A percentile compares a stretch with the other conserved stretches of the same genome.
These are phyloP conservation scores for Hymenoscyphus fraxineus DNA, from an alignment of 2,329 filamentous ascomycete species.

Conservation along the genomic window DNA sequence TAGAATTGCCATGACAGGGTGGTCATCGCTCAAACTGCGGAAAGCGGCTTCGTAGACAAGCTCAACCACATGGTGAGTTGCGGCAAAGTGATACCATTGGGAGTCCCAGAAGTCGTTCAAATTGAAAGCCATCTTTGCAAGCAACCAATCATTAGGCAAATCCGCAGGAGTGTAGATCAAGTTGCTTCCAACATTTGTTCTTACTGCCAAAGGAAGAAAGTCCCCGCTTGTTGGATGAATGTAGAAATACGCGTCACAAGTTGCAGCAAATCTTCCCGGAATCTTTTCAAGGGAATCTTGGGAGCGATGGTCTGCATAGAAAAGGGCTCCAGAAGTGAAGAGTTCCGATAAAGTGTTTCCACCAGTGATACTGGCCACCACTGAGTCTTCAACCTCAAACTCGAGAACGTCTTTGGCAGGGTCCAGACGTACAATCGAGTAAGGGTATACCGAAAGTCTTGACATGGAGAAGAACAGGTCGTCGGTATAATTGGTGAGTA, in stretches of 20 bases:
- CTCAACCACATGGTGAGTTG: conserved; percentile 43
- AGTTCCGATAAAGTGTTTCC: conserved; percentile 34
- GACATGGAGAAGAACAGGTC: conserved; percentile 48
- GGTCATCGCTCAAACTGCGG: conserved; percentile 43
- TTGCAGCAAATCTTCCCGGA: conserved; percentile 37
- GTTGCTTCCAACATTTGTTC: conserved; percentile 41
- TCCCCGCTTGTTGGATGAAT: conserved; percentile 39
- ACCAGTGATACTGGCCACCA: conserved; percentile 34
- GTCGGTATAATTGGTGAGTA: conserved; percentile 43
- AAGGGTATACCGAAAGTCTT: conserved; percentile 42
- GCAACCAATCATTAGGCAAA: conserved; percentile 43
- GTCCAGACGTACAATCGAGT: conserved; percentile 36
- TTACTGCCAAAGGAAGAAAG: conserved; percentile 47
- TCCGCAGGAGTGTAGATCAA: conserved; percentile 47
- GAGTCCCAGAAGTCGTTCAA: conserved; percentile 45
- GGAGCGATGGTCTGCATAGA: conserved; percentile 41
- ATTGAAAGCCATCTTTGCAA: conserved; percentile 50
- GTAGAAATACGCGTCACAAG: conserved; percentile 46
- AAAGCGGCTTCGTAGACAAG: conserved; percentile 43
- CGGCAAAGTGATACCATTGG: conserved; percentile 43
- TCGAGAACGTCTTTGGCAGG: conserved; percentile 34
- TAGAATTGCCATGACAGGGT: conserved; percentile 42
- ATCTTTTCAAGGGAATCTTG: conserved; percentile 31
- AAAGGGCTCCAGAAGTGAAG: conserved; percentile 38
- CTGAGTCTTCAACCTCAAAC: conserved; percentile 37